These are phyloP conservation scores for Aspergillus aculeatus DNA, from an alignment of 2,329 filamentous ascomycete species.

Conservation along the genomic window DNA sequence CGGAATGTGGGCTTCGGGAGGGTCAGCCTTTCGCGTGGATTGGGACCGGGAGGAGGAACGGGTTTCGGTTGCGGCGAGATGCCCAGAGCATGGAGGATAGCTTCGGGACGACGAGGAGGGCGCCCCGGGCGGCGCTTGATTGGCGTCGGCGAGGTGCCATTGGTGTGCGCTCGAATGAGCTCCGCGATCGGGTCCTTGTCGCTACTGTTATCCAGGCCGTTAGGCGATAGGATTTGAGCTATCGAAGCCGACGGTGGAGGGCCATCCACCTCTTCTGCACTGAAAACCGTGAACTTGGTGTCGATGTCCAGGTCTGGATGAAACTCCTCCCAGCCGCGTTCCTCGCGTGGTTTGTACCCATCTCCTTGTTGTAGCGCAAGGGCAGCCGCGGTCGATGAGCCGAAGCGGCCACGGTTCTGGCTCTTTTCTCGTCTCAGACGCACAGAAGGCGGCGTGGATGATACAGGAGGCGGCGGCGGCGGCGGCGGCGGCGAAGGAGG, in stretches of 20 bases:
- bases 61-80: conserved; percentile 57
- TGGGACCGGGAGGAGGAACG: conserved; percentile 50
- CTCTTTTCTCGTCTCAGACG: conserved; percentile 45
- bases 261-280: conserved; percentile 82
- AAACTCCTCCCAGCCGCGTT: conserved; percentile 96
- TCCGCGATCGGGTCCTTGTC: conserved; percentile 41
- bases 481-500: conserved; percentile 12
- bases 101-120: conserved; percentile 62
- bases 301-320: conserved; percentile 94
- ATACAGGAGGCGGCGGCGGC: conserved; percentile 31
- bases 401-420: conserved; percentile 65
- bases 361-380: conserved; percentile 88
- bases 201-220: conserved; percentile 27
- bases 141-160: conserved; percentile 40
- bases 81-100: conserved; percentile 60
- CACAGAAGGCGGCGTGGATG: conserved; percentile 39
- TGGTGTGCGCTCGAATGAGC: conserved; percentile 41
- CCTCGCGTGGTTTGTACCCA: conserved; percentile 95
- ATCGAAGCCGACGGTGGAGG: conserved; percentile 54
- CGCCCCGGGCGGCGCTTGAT: conserved; percentile 62
- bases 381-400: conserved; percentile 78
- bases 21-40: conserved; percentile 50
- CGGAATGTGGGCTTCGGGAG: conserved; percentile 50
- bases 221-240: conserved; percentile 28
- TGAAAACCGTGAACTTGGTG: conserved; percentile 72